Evolutionary conservation across 768 basidiomycete genomes (phyloP).

Genomic region (Calocera cornea): DNA sequence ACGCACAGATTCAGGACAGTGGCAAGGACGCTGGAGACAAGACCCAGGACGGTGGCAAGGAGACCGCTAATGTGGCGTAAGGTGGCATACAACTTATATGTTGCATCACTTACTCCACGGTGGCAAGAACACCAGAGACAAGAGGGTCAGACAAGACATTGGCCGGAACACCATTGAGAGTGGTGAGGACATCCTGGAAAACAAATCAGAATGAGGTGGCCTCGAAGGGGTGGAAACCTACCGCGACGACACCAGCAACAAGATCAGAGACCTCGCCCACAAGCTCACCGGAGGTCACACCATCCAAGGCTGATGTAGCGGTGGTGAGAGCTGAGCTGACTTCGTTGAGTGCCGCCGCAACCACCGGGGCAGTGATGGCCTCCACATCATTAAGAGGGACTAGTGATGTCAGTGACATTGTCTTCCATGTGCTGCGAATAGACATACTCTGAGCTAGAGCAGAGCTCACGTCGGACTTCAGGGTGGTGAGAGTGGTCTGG

Average conservation of each 20-base stretch:
- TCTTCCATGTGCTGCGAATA: not conserved
- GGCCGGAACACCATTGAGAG: not conserved
- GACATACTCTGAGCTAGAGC: not conserved
- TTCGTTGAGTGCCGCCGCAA: not conserved
- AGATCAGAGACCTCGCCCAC: not conserved
- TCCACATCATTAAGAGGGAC: not conserved
- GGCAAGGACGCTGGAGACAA: not conserved
- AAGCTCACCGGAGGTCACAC: not conserved
- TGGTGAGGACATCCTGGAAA: not conserved
- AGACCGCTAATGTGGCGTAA: not conserved
- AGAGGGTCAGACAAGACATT: not conserved
- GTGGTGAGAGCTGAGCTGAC: not conserved
- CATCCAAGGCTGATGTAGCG: not conserved
- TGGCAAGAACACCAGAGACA: not conserved
- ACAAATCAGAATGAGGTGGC: not conserved
- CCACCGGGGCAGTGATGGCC: not conserved
- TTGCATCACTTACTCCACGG: not conserved
- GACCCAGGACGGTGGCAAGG: not conserved
- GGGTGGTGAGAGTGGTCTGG: not conserved
- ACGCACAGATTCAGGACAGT: not conserved
- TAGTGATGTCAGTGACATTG: not conserved
- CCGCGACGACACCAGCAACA: not conserved
- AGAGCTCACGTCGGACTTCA: not conserved
- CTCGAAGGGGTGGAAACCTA: not conserved
- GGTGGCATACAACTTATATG: not conserved